Conservation (phyloP, 331 rosid genomes). For the Quercus lobata region DNA sequence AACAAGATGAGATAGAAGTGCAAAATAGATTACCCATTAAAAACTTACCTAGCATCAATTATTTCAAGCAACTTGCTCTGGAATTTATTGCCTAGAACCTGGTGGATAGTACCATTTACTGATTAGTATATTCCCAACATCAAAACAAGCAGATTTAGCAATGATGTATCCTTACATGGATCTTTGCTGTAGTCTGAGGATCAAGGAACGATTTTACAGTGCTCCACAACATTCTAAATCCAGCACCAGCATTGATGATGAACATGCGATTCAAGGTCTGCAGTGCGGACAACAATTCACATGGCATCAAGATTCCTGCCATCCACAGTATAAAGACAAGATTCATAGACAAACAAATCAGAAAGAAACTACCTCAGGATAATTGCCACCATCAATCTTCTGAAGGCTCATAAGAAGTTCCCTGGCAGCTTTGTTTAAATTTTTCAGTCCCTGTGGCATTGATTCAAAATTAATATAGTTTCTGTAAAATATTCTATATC, state of each 20-base stretch:
- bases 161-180: constrained; percentile 51
- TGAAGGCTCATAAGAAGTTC: constrained; percentile 71
- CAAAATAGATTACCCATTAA: not conserved
- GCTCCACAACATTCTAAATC: constrained; percentile 92
- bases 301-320: constrained; percentile 17
- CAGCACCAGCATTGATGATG: constrained; percentile 96
- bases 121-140: constrained; percentile 13
- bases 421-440: constrained; percentile 75
- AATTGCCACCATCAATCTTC: constrained; percentile 84
- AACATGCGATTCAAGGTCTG: constrained; percentile 96
- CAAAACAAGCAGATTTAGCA: constrained; percentile 17
- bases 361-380: constrained; percentile 65
- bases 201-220: constrained; percentile 90
- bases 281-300: constrained; percentile 36
- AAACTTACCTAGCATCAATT: constrained; percentile 77
- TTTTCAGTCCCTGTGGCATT: constrained; percentile 68
- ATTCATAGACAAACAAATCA: constrained; percentile 1
- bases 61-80: constrained; percentile 83
- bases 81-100: constrained; percentile 92
- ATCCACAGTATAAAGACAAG: constrained; percentile 13
- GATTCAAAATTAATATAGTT: constrained; percentile 1
- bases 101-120: constrained; percentile 24
- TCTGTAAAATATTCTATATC: not conserved
- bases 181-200: constrained; percentile 90
- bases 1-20: not conserved